Conservation (phyloP, 805 yeast genomes). For the Saccharomyces cerevisiae region DNA sequence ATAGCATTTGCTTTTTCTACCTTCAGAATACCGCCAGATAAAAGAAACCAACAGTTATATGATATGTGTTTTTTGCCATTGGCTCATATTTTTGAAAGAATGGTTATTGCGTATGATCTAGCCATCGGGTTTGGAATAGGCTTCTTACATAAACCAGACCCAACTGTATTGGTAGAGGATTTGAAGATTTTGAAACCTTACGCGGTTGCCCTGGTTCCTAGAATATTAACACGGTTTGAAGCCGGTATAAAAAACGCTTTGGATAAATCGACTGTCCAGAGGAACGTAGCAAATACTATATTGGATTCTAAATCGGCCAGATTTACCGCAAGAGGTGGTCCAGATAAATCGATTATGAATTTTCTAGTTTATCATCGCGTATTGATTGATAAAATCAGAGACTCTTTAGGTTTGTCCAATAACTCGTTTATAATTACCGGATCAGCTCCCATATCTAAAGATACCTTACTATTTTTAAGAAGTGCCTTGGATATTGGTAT, state of each 20-base stretch:
- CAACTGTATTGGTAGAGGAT: constrained; percentile 49
- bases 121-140: constrained; percentile 44
- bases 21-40: constrained; percentile 23
- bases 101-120: constrained; percentile 36
- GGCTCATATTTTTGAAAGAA: constrained; percentile 52
- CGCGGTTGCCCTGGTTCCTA: constrained; percentile 50
- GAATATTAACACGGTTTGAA: constrained; percentile 56
- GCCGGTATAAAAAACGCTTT: constrained; percentile 43
- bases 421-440: constrained; percentile 40
- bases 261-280: constrained; percentile 16
- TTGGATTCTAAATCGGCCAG: constrained; percentile 19
- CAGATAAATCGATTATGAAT: constrained; percentile 34
- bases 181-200: constrained; percentile 47
- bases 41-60: constrained; percentile 21
- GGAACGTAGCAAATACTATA: constrained; percentile 20
- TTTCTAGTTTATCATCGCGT: constrained; percentile 26
- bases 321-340: constrained; percentile 28
- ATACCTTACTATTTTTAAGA: constrained; percentile 52
- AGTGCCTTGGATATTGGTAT: constrained; percentile 50
- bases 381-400: constrained; percentile 37
- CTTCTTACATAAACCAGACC: constrained; percentile 47
- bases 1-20: constrained; percentile 37
- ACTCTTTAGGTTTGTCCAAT: constrained; percentile 42
- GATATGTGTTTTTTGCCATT: constrained; percentile 44
- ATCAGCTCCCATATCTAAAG: constrained; percentile 63